Percentiles rank a stretch among this genome's conserved stretches.
phyloP scores from a whole-genome alignment of 1,139 yeast genomes.

The Blastobotrys apis region DNA sequence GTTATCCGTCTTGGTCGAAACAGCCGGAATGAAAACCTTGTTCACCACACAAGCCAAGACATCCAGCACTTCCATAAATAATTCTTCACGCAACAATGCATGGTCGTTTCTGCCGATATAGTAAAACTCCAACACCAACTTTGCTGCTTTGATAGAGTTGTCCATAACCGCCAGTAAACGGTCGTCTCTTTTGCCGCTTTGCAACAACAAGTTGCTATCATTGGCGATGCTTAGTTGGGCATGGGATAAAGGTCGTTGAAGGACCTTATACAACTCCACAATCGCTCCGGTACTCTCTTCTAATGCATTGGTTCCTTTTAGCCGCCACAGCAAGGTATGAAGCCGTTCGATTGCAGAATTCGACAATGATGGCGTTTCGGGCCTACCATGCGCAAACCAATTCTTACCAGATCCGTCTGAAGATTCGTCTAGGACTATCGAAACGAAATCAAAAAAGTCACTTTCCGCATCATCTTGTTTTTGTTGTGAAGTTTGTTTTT shows the following conservation, averaged over 20 bases:
- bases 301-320: constrained; percentile 6
- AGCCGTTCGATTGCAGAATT: constrained; percentile 10
- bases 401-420: not conserved
- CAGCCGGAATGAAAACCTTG: constrained; percentile 7
- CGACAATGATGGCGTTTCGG: constrained; percentile 5
- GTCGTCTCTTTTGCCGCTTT: not conserved
- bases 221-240: constrained; percentile 1
- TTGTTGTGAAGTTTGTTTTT: constrained; percentile 3
- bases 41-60: not conserved
- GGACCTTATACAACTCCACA: constrained; percentile 6
- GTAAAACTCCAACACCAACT: constrained; percentile 9
- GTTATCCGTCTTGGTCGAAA: not conserved
- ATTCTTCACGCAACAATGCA: constrained; percentile 7
- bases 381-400: constrained; percentile 1
- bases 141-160: constrained; percentile 6
- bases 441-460: constrained; percentile 11
- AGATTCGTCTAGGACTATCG: constrained; percentile 4
- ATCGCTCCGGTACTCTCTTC: constrained; percentile 9
- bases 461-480: constrained; percentile 10
- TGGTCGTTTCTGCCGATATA: constrained; percentile 1
- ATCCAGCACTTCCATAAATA: constrained; percentile 7
- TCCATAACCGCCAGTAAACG: constrained; percentile 3
- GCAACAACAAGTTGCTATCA: not conserved
- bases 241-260: constrained; percentile 5
- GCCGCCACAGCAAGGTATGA: constrained; percentile 9